Base-by-base conservation (phyloP, 176 grass and related monocot species). In the Metroxylon sagu region DNA sequence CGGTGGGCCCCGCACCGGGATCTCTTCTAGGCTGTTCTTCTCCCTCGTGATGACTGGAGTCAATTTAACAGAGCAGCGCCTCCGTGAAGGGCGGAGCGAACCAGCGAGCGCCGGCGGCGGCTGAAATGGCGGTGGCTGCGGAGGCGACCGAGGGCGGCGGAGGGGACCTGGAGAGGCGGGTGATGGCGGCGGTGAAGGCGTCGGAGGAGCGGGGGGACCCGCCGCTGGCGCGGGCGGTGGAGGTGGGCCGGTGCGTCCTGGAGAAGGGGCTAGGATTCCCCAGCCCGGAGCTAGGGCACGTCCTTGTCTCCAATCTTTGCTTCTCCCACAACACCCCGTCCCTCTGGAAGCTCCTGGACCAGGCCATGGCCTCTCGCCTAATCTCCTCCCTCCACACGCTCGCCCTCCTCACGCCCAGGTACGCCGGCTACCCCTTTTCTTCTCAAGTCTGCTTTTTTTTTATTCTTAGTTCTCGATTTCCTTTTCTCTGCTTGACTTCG, bases 311-410 rank as follows among this genome's bases (percentile, higher is more conserved):
- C 68, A 83, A 89, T 72, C 87, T 98, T 64, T 98, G 93, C 69
- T 92, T 92, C 76, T 76, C 76, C 64, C 82, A 89, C 73, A 82
- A 98, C 70, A 85, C 79, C 1, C 73, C 93, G 48, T 88, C 84
- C n/a, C 66, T 98, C 7, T 98, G 93, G 93, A 98, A 92, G 76
- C 93, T 98, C 65, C 70, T 98, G 4, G 93, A 84, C 64, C 88
- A 98, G 65, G 82, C 93, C 59, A 65, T 92, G 52, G 64, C 79
- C 1, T 88, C 79, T 12, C 81, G 88, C 48, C 70, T 98, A 48
- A 69, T 98, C 56, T 69, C 63, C 66, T 78, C 88, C 61, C 79
- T 83, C 64, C 88, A 98, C 60, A 83, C 81, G 60, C 87, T 98
- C 35, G 93, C 93, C 54, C 84, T 98, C 73, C 88, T 98, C 64